Percentiles rank a stretch among this genome's conserved stretches.
These are phyloP conservation scores for Calonectria pteridis DNA, from an alignment of 2,329 filamentous ascomycete species.

Conservation along the genomic window DNA sequence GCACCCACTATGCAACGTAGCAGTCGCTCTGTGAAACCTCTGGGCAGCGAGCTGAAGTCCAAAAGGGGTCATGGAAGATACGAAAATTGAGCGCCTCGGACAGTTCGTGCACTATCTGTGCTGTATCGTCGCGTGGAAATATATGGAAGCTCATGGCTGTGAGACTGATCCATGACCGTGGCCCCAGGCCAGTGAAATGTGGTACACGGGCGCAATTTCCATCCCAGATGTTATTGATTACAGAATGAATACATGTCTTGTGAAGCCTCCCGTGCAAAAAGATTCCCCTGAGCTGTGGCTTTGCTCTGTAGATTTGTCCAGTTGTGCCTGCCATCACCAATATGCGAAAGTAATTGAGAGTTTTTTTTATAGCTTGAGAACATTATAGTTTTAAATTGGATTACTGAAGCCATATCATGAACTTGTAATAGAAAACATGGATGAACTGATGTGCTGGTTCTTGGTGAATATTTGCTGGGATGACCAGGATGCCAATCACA, in stretches of 20 bases:
- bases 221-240: neutral
- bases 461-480: neutral
- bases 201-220: neutral
- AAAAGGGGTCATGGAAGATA: slow-evolving; percentile 21
- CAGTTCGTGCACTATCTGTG: neutral
- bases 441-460: neutral
- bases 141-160: slow-evolving; percentile 4
- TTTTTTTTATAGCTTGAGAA: neutral
- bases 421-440: neutral
- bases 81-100: neutral
- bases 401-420: neutral
- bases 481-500: neutral
- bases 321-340: neutral
- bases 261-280: slow-evolving; percentile 9
- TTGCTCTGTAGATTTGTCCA: too few species aligned
- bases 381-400: too few species aligned
- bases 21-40: slow-evolving; percentile 27
- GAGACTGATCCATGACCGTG: slow-evolving; percentile 5
- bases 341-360: neutral
- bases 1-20: slow-evolving; percentile 9
- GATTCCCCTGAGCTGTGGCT: neutral
- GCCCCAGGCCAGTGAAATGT: neutral
- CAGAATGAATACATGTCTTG: neutral
- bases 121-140: neutral
- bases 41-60: slow-evolving; percentile 18